Percentiles rank a stretch among this genome's conserved stretches.
Evolutionary conservation across 2,329 filamentous ascomycete genomes (phyloP).

Genomic region (Periconia macrospinosa): DNA sequence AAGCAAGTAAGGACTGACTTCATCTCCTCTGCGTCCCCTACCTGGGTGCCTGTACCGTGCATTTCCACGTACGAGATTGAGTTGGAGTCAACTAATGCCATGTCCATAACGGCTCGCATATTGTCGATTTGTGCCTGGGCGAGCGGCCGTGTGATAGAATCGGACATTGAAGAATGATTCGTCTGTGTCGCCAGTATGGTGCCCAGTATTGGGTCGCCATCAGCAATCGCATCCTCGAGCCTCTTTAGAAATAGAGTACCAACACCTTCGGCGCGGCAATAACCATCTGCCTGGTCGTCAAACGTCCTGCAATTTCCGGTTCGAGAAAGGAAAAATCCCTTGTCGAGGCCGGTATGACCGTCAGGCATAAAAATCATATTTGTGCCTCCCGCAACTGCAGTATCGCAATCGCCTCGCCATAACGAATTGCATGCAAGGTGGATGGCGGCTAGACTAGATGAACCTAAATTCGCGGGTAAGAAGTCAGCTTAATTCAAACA

Average conservation of each 20-base stretch:
- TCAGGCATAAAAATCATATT: slow-evolving; percentile 32
- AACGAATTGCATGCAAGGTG: slow-evolving; percentile 26
- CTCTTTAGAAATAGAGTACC: slow-evolving; percentile 36
- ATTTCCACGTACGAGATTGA: slow-evolving; percentile 33
- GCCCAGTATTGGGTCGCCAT: slow-evolving; percentile 36
- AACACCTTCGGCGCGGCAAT: slow-evolving; percentile 35
- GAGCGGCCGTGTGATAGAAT: slow-evolving; percentile 34
- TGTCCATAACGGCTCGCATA: slow-evolving; percentile 16
- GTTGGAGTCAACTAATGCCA: slow-evolving; percentile 41
- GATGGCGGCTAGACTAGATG: slow-evolving; percentile 19
- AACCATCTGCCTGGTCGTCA: slow-evolving; percentile 38
- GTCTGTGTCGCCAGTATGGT: slow-evolving; percentile 35
- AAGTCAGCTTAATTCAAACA: no score
- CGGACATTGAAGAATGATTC: slow-evolving; percentile 37
- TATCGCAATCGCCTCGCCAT: slow-evolving; percentile 17
- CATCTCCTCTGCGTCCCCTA: slow-evolving; percentile 27
- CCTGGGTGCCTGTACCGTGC: slow-evolving; percentile 35
- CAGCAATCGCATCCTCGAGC: slow-evolving; percentile 34
- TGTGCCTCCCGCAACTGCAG: slow-evolving; percentile 23
- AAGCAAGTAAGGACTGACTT: slow-evolving; percentile 18
- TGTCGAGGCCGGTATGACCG: slow-evolving; percentile 38
- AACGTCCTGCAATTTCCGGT: slow-evolving; percentile 28
- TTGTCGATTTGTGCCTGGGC: slow-evolving; percentile 18
- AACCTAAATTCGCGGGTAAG: no score
- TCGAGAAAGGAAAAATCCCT: no score